Percentiles rank a stretch among this genome's conserved stretches.
phyloP scores from a whole-genome alignment of 2,329 filamentous ascomycete genomes.

The Tolypocladium paradoxum region DNA sequence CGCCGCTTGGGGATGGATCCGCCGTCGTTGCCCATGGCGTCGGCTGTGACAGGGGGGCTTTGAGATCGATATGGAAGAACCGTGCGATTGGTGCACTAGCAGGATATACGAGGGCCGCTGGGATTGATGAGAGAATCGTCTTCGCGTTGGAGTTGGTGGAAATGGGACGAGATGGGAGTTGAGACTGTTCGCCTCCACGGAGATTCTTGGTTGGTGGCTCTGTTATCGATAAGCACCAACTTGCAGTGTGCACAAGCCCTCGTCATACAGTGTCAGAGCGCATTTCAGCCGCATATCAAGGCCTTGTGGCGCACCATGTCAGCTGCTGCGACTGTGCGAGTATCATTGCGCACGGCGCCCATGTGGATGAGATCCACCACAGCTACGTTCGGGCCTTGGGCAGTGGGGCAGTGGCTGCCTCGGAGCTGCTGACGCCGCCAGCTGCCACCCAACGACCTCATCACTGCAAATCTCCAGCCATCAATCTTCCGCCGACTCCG shows the following conservation, averaged over 20 bases:
- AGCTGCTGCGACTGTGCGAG: background rate
- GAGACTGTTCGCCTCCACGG: background rate
- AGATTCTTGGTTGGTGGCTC: background rate
- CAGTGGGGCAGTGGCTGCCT: background rate
- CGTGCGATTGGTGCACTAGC: background rate
- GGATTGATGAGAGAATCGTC: background rate
- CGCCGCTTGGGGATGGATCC: conserved; percentile 91
- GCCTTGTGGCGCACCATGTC: background rate
- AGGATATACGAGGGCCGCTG: background rate
- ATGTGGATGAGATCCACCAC: conserved; percentile 1
- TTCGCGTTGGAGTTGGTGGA: background rate
- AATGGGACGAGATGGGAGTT: background rate
- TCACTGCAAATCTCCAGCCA: background rate
- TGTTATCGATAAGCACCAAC: background rate
- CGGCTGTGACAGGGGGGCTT: background rate
- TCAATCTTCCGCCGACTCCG: background rate
- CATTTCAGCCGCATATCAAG: background rate
- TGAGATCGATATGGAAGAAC: background rate
- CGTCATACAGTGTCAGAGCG: background rate
- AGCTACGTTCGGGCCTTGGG: background rate
- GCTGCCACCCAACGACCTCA: background rate
- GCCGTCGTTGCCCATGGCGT: conserved; percentile 91
- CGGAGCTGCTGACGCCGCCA: background rate
- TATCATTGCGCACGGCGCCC: conserved; percentile 3
- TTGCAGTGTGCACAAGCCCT: background rate